These are phyloP conservation scores for Talaromyces wortmannii DNA, from an alignment of 495 filamentous ascomycete species.

Conservation along the genomic window DNA sequence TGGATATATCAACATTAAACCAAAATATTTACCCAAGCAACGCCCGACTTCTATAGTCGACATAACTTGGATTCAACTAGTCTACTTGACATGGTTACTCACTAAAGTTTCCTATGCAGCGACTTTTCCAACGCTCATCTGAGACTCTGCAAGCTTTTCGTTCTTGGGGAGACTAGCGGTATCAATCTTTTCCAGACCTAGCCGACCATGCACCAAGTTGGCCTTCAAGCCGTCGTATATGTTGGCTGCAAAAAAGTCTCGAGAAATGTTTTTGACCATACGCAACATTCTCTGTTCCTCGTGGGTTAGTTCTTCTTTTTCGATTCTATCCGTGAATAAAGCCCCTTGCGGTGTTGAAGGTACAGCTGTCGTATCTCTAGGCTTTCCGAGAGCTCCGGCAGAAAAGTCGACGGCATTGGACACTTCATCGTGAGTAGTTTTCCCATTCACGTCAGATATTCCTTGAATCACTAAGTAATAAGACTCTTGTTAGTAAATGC, in stretches of 20 bases:
- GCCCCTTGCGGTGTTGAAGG: background rate
- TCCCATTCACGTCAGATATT: slow-evolving; percentile 20
- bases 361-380: background rate
- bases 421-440: slow-evolving; percentile 24
- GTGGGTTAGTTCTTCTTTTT: background rate
- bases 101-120: background rate
- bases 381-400: background rate
- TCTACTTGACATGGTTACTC: too few species aligned
- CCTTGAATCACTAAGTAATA: slow-evolving; percentile 32
- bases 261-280: background rate
- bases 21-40: too few species aligned
- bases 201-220: background rate
- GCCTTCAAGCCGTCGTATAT: background rate
- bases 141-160: background rate
- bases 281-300: background rate
- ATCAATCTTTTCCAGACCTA: background rate
- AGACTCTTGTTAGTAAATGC: too few species aligned
- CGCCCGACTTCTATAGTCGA: too few species aligned
- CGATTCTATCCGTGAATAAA: background rate
- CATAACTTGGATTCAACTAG: too few species aligned
- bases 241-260: background rate
- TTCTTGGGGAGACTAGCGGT: background rate
- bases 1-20: too few species aligned
- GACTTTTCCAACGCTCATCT: background rate
- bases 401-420: slow-evolving; percentile 30